Evolutionary conservation across 1,284 basidiomycete genomes (phyloP).

Genomic region (Rhodotorula sp.): DNA sequence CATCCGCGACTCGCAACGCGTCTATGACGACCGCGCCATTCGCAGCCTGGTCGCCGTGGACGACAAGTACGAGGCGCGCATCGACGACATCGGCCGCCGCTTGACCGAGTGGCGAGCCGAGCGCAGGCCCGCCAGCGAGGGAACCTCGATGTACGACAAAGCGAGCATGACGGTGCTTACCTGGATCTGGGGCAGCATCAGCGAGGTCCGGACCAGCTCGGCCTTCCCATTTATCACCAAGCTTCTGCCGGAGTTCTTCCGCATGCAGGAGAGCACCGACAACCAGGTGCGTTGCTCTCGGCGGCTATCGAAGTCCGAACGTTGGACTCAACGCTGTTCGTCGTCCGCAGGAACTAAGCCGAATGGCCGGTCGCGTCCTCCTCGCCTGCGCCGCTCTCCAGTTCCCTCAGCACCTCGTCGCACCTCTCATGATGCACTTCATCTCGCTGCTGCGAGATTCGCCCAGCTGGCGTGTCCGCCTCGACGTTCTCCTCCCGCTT

Average conservation of each 20-base stretch:
- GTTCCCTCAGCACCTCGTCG: constrained; percentile 51
- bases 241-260: constrained; percentile 45
- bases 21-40: constrained; percentile 1
- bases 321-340: too few species aligned
- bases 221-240: constrained; percentile 45
- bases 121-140: constrained; percentile 49
- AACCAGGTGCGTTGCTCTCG: constrained; percentile 41
- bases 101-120: constrained; percentile 46
- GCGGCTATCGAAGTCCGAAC: too few species aligned
- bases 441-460: constrained; percentile 51
- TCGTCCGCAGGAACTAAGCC: constrained; percentile 51
- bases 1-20: constrained; percentile 62
- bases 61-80: constrained; percentile 53
- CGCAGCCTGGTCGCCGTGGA: constrained; percentile 65
- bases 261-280: constrained; percentile 46
- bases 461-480: constrained; percentile 53
- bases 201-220: constrained; percentile 42
- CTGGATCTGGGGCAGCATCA: constrained; percentile 67
- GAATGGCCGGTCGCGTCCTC: constrained; percentile 50
- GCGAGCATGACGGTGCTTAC: constrained; percentile 73
- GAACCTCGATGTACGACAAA: constrained; percentile 77
- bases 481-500: constrained; percentile 55
- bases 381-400: constrained; percentile 53
- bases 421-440: constrained; percentile 51
- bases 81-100: constrained; percentile 51